Evolutionary conservation across 1,284 basidiomycete species (phyloP), one percentile per base, ranked within the genome.

Genomic region (Meira nashicola): DNA sequence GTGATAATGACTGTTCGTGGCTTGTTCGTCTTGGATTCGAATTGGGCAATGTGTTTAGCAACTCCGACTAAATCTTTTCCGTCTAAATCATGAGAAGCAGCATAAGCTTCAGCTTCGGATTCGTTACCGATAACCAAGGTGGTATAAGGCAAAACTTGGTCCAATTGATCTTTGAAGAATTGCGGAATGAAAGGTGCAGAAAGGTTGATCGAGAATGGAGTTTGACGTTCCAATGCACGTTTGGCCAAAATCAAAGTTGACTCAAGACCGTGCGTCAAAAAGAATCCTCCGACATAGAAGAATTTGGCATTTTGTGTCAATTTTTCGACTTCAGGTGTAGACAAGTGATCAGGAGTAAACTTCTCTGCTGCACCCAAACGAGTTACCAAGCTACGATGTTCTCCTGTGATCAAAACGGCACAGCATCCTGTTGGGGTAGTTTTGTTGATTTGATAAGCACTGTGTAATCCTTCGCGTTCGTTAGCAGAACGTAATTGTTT

Each of bases 151-250:
- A 78, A 55, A 40, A 78, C 62, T 56, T 62, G 46, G 61, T 77
- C 71, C 47, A 78, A 70, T 62, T 78, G 75, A 2, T 83, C 80
- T 67, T 86, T 86, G 83, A 96, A 97, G 85, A 96, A 95, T 80
- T 94, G 89, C 58, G 90, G 83, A 79, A 98, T 95, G 84, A 97
- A 98, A 39, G 95, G 95, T 1, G 95, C 95, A 14, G 92, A 95
- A 70, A 99, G 85, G 84, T 98, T 98, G 76, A 97, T 82, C 12
- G 86, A 62, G 66, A 78, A 78, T 28, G 63, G 58, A 54, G 94
- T 95, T 73, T 87, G 85, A 15, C 83, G 83, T 52, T 82, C 82
- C 15, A 89, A 86, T n/a, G 90, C 88, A 72, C 88, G 86, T 80
- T 90, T 86, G 77, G 89, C 87, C 58, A 98, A 79, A 68, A 87